Percentiles rank a stretch among this genome's conserved stretches.
Conservation (phyloP, 2,329 filamentous ascomycete species). For the Sporothrix humicola region DNA sequence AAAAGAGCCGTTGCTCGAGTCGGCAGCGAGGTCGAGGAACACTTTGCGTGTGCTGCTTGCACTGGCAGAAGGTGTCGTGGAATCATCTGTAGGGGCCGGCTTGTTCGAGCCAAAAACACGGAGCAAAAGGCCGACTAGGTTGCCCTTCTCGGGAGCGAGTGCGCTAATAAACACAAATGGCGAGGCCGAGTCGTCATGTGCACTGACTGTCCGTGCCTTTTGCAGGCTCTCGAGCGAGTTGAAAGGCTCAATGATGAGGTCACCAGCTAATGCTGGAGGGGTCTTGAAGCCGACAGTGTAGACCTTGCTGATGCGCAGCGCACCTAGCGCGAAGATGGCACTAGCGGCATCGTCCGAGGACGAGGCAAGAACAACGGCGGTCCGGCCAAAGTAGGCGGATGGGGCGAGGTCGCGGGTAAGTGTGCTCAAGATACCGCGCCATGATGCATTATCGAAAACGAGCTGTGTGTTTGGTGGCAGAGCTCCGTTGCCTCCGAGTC, state of each 20-base stretch:
- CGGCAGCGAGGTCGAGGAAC: constrained; percentile 77
- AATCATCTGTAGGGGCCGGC: constrained; percentile 32
- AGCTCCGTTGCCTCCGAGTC: constrained; percentile 40
- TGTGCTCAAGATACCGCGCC: constrained; percentile 84
- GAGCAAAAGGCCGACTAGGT: constrained; percentile 77
- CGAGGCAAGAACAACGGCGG: constrained; percentile 76
- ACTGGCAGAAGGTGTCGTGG: constrained; percentile 44
- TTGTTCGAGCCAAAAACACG: constrained; percentile 68
- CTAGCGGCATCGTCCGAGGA: constrained; percentile 77
- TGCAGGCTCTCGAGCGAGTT: constrained; percentile 72
- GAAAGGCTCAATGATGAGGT: constrained; percentile 77
- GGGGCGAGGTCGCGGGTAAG: constrained; percentile 82
- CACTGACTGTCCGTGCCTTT: constrained; percentile 55
- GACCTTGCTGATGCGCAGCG: constrained; percentile 76
- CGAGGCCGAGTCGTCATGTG: constrained; percentile 52
- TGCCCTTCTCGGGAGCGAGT: constrained; percentile 76
- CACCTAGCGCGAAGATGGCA: constrained; percentile 77
- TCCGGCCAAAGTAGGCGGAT: constrained; percentile 76
- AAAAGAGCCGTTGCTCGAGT: constrained; percentile 40
- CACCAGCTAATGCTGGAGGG: constrained; percentile 63
- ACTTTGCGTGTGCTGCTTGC: constrained; percentile 63
- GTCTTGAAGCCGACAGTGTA: constrained; percentile 84
- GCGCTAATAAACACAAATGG: constrained; percentile 85
- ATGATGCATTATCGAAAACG: constrained; percentile 80
- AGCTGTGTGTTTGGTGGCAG: constrained; percentile 60